Conservation (phyloP, 169 alveolate species). For the Eimeria tenella region DNA sequence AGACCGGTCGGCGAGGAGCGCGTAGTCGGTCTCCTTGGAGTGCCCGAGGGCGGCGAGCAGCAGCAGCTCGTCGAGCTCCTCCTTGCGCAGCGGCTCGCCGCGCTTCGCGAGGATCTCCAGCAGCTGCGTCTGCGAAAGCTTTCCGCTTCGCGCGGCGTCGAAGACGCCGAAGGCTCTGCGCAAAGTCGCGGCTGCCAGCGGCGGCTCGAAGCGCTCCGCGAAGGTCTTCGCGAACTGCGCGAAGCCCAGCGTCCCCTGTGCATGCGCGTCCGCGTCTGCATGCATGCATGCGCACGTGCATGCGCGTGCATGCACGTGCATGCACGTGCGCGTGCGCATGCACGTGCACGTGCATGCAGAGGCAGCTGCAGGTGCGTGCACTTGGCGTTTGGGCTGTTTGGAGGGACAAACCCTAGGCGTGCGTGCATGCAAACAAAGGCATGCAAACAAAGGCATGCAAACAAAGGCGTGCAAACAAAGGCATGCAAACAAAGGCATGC, state of each 20-base stretch:
- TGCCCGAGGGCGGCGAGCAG: conserved; percentile 32
- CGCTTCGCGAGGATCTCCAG: conserved; percentile 10
- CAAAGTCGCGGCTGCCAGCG: not conserved
- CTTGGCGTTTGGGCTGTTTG: too few species aligned
- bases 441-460: too few species aligned
- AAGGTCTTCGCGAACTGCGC: conserved; percentile 22
- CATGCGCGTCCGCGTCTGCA: not conserved
- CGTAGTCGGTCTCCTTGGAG: not conserved
- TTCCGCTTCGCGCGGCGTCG: conserved; percentile 2
- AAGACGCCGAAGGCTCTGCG: conserved; percentile 22
- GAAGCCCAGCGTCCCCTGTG: too few species aligned
- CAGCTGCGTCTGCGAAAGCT: conserved; percentile 31
- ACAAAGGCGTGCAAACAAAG: too few species aligned
- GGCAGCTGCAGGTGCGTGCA: too few species aligned
- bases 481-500: too few species aligned
- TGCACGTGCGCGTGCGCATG: too few species aligned
- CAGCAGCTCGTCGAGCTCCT: conserved; percentile 46
- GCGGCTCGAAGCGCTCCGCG: not conserved
- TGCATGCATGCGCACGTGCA: not conserved
- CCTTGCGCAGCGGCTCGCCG: conserved; percentile 44
- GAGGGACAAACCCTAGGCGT: not conserved
- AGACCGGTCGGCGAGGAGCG: conserved; percentile 9
- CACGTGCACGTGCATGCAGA: too few species aligned
- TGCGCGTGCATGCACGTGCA: not conserved
- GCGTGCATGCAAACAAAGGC: too few species aligned